A percentile compares a stretch with the other conserved stretches of the same genome.
phyloP scores from a whole-genome alignment of 805 yeast species.

The Starmerella floricola region DNA sequence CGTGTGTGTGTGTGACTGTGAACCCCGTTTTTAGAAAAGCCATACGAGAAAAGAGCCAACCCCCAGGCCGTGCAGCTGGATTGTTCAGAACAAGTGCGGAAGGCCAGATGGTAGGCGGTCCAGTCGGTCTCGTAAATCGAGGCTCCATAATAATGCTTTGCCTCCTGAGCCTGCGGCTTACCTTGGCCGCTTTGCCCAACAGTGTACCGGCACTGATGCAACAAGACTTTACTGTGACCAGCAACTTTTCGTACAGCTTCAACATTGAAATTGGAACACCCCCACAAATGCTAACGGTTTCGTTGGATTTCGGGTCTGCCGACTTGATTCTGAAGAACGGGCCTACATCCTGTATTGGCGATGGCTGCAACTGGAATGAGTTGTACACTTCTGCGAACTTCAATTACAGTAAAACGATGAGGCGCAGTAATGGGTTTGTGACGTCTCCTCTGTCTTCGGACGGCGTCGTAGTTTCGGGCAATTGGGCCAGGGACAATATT shows the following conservation, averaged over 20 bases:
- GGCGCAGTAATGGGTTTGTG: neutral
- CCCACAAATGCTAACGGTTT: slow-evolving; percentile 9
- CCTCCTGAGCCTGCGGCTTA: neutral
- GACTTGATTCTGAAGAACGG: slow-evolving; percentile 11
- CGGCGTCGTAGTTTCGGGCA: slow-evolving; percentile 4
- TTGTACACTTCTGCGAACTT: slow-evolving; percentile 1
- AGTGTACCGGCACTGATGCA: neutral
- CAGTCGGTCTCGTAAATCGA: no score
- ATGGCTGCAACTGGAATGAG: slow-evolving; percentile 1
- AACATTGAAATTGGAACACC: slow-evolving; percentile 14
- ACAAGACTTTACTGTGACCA: slow-evolving; percentile 8
- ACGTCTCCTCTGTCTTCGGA: slow-evolving; percentile 8
- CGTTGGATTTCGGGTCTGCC: slow-evolving; percentile 17
- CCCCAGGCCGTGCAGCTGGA: no score
- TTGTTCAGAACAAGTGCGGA: no score
- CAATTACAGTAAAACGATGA: neutral
- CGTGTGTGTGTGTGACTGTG: no score
- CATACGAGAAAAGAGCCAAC: no score
- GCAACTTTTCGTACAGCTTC: slow-evolving; percentile 3
- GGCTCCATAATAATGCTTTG: no score
- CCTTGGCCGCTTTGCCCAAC: neutral
- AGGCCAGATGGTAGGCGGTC: no score
- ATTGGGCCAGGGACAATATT: slow-evolving; percentile 13
- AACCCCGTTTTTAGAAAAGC: no score
- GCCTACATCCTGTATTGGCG: slow-evolving; percentile 1